These are phyloP conservation scores for Claviceps lovelessii DNA, from an alignment of 2,329 filamentous ascomycete genomes.

Conservation along the genomic window DNA sequence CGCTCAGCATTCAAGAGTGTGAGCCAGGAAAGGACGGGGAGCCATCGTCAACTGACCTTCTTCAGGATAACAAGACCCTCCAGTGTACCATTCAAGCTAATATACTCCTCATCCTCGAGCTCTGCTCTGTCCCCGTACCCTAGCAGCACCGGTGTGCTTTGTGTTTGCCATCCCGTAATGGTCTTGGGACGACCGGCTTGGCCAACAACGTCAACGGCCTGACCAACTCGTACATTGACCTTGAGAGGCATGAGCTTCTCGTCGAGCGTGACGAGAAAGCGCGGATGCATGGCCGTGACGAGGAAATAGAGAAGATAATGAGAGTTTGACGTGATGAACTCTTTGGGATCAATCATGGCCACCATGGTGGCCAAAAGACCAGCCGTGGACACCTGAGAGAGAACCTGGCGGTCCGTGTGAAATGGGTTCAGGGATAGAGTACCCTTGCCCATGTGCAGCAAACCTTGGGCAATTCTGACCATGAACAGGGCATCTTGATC, in stretches of 20 bases:
- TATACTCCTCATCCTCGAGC: slow-evolving; percentile 94
- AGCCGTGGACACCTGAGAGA: slow-evolving; percentile 80
- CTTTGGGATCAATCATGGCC: slow-evolving; percentile 89
- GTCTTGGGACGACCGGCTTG: slow-evolving; percentile 96
- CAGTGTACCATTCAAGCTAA: slow-evolving; percentile 76
- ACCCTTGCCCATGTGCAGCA: slow-evolving; percentile 98
- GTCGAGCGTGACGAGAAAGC: slow-evolving; percentile 91
- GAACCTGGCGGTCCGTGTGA: slow-evolving; percentile 92
- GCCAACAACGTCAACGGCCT: slow-evolving; percentile 94
- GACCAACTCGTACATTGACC: slow-evolving; percentile 92
- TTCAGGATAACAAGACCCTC: slow-evolving; percentile 91
- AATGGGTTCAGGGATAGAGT: slow-evolving; percentile 95
- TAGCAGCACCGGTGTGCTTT: slow-evolving; percentile 92
- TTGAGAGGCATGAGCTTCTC: slow-evolving; percentile 87
- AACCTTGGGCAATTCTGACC: slow-evolving; percentile 94
- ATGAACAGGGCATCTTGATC: slow-evolving; percentile 96
- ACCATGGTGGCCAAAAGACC: slow-evolving; percentile 82
- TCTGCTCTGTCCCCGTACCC: slow-evolving; percentile 93
- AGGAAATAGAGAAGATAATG: slow-evolving; percentile 98
- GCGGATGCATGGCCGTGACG: slow-evolving; percentile 89
- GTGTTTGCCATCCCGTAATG: slow-evolving; percentile 98
- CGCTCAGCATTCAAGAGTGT: background rate
- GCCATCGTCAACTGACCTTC: slow-evolving; percentile 52
- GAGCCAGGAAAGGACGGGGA: too few species aligned
- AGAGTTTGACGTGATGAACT: slow-evolving; percentile 50